Evolutionary conservation across 371 early-diverging fungal genomes (phyloP), one percentile per base, ranked within the genome.

Genomic region (Capillidium heterosporum): DNA sequence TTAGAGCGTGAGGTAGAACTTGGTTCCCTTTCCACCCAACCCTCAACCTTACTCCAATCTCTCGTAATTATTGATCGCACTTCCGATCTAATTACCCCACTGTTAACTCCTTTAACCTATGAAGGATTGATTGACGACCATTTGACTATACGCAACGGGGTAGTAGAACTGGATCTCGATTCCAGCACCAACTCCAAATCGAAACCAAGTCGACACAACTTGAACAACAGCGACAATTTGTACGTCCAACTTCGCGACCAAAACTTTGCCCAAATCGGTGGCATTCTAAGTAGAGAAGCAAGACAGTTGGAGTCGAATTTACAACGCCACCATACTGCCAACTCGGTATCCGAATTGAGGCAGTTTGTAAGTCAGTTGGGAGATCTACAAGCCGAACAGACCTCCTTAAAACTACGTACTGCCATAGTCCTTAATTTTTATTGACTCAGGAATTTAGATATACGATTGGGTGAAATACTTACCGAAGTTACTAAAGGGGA

Each of bases 51-150:
- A 44, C 77, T 93, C 49, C 92, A 92, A 63, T 81, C 89, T n/a
- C 64, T 92, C 39, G 77, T 94, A 31, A 78, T 96, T 24, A 71
- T 96, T 31, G 97, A 96, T 59, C 78, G 95, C 1, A 77, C 77
- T 31, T 85, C 85, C 2, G 97, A 96, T 66, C 63, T 92, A 42
- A 71, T 89, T 19, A 92, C 92, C 1, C 94, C 93, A 2, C 66
- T 96, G 43, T 82, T 90, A 62, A 94, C 91, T 0, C 89, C 90
- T 63, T 67, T 94, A 53, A 94, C 97, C 0, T 96, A 95, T 67
- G 88, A 91, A 67, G 93, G 93, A 1, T 70, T 94, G 24, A 76
- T 96, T 56, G 91, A 93, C 64, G 86, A 86, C 61, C 74, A 74
- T 4, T 80, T 78, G 57, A 78, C 78, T 1, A 82, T 88, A 50